Percentiles rank a stretch among this genome's conserved stretches.
phyloP scores from a whole-genome alignment of 352 stramenopile genomes.

The Phytopythium boreale region DNA sequence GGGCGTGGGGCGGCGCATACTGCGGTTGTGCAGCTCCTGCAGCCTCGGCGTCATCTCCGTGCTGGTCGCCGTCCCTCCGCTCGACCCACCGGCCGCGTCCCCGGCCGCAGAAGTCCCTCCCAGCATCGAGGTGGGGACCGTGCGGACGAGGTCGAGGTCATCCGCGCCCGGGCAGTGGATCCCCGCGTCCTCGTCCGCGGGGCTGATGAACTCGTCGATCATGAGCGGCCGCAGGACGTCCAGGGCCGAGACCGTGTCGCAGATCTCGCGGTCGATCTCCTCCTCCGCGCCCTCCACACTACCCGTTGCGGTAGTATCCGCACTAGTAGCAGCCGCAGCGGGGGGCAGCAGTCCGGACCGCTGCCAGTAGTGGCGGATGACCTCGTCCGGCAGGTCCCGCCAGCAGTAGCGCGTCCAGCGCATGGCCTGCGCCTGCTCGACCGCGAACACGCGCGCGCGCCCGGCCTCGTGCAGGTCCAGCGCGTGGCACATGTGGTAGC shows the following conservation, averaged over 20 bases:
- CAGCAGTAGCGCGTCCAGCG: constrained; percentile 50
- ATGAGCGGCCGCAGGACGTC: constrained; percentile 37
- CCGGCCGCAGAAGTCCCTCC: no score
- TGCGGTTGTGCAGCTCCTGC: constrained; percentile 34
- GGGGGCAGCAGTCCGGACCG: constrained; percentile 30
- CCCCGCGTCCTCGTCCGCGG: constrained; percentile 35
- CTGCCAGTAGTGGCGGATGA: constrained; percentile 44
- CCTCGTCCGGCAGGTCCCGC: constrained; percentile 27
- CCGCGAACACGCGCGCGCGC: constrained; percentile 38
- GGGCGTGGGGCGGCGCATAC: constrained; percentile 22
- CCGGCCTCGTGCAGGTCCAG: constrained; percentile 51
- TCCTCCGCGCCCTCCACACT: constrained; percentile 38
- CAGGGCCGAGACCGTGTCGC: constrained; percentile 36
- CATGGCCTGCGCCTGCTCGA: constrained; percentile 51
- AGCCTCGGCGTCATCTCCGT: constrained; percentile 28
- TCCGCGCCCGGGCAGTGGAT: constrained; percentile 44
- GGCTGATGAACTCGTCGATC: constrained; percentile 49
- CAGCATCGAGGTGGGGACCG: constrained; percentile 14
- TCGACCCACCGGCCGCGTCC: background rate
- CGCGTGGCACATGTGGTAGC: constrained; percentile 51
- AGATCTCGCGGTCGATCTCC: constrained; percentile 45
- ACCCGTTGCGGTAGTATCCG: no score
- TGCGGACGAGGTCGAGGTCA: constrained; percentile 42
- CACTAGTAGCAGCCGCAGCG: no score
- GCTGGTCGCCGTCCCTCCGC: background rate